Evolutionary conservation across 2,329 filamentous ascomycete species (phyloP), one percentile per base, ranked within the genome.

Genomic region (Decorospora gaudefroyi): DNA sequence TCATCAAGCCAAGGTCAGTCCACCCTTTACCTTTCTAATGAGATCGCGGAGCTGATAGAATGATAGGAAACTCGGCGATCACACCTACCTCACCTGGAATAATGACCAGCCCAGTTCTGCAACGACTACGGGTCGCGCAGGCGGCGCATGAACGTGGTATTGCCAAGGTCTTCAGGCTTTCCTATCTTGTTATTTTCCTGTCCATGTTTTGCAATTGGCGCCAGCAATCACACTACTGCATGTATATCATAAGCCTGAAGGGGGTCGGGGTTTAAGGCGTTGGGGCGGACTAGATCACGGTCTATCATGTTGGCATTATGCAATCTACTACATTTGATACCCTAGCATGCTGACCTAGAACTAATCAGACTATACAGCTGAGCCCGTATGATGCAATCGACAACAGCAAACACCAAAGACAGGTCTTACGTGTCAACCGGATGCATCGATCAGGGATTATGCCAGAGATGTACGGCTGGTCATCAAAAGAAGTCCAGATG

Each of bases 1-100:
- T 97, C 53, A 84, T 99, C 72, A 91, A 88, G 68, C 93, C 93
- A 51, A 86, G 88, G 88, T 90, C 76, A 65, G 82, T 23, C 15
- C 34, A 19, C 34, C n/a, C 17, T 23, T n/a, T n/a, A 25, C 17
- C n/a, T 26, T 16, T 23, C 16, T 22, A 23, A 12, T 23, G 25
- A 13, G 33, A 27, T 23, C 29, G 15, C 21, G 32, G 43, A 35
- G 51, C 52, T 65, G 23, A 62, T 39, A 40, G 33, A 16, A 15
- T 32, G 53, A 36, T 57, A 92, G 93, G 65, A 99, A 97, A 87
- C 82, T 99, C 28, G 93, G 93, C 50, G 93, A 99, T 70, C 93
- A 97, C 72, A 96, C 90, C 6, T 97, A 99, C 70, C 80, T 99
- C 34, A 93, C 89, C 16, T 99, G 93, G 93, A 96, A 97, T 70